A percentile compares a stretch with the other conserved stretches of the same genome.
Conservation (phyloP, 169 alveolate species). For the Cryptosporidium xiaoi region DNA sequence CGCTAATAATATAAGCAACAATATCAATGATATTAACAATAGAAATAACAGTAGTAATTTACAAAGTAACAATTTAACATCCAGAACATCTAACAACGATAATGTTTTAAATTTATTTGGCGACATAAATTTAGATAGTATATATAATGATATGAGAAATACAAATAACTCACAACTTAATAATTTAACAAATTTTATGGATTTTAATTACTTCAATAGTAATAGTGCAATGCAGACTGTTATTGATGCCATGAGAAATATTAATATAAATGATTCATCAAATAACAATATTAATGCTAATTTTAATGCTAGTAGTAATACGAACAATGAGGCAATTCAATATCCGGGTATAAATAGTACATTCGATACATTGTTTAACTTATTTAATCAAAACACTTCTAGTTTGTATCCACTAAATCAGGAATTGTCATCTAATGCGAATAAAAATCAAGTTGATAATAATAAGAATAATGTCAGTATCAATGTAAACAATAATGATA, state of each 20-base stretch:
- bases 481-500: neutral
- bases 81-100: neutral
- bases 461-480: too few species aligned
- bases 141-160: neutral
- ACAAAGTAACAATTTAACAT: neutral
- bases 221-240: conserved; percentile 34
- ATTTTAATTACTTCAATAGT: conserved; percentile 6
- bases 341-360: too few species aligned
- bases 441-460: too few species aligned
- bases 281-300: neutral
- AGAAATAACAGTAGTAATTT: neutral
- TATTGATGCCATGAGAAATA: conserved; percentile 71
- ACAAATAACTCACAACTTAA: conserved; percentile 4
- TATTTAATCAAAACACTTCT: too few species aligned
- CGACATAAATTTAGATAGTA: neutral
- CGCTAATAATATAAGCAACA: neutral
- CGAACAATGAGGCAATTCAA: neutral
- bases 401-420: too few species aligned
- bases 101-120: neutral
- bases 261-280: conserved; percentile 5
- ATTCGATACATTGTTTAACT: too few species aligned
- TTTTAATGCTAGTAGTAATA: conserved; percentile 11
- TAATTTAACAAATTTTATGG: conserved; percentile 8
- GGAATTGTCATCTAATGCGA: too few species aligned
- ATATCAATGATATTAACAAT: neutral